Evolutionary conservation across 2,329 filamentous ascomycete genomes (phyloP).

Genomic region (Magnaporthiopsis incrustans): DNA sequence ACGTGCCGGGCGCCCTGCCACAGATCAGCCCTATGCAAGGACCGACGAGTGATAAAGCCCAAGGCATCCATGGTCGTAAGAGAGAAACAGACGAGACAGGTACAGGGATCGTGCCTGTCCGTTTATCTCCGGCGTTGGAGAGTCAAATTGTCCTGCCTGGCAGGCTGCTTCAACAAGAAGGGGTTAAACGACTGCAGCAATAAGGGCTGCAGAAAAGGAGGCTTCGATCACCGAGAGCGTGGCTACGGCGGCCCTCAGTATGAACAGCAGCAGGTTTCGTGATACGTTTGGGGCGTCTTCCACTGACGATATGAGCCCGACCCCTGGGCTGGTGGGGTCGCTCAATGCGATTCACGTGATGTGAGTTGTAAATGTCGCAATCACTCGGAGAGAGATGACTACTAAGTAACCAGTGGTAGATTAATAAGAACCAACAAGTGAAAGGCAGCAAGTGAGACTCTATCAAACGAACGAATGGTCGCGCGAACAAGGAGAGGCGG

Average conservation of each 20-base stretch:
- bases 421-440: too few species aligned
- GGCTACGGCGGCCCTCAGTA: not conserved
- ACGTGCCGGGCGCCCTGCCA: not conserved
- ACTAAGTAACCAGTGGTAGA: too few species aligned
- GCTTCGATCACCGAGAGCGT: not conserved
- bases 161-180: not conserved
- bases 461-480: too few species aligned
- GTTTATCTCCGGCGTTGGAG: not conserved
- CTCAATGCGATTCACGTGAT: too few species aligned
- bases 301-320: not conserved
- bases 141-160: not conserved
- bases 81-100: not conserved
- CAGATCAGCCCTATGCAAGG: not conserved
- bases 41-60: not conserved
- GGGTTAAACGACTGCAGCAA: too few species aligned
- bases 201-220: not conserved
- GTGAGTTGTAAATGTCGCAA: too few species aligned
- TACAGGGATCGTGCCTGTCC: not conserved
- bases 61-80: not conserved
- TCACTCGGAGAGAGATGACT: too few species aligned
- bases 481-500: too few species aligned
- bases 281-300: not conserved
- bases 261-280: not conserved
- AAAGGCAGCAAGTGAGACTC: too few species aligned
- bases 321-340: too few species aligned